phyloP scores from a whole-genome alignment of 768 basidiomycete species.

The Boletus rubescentipes region DNA sequence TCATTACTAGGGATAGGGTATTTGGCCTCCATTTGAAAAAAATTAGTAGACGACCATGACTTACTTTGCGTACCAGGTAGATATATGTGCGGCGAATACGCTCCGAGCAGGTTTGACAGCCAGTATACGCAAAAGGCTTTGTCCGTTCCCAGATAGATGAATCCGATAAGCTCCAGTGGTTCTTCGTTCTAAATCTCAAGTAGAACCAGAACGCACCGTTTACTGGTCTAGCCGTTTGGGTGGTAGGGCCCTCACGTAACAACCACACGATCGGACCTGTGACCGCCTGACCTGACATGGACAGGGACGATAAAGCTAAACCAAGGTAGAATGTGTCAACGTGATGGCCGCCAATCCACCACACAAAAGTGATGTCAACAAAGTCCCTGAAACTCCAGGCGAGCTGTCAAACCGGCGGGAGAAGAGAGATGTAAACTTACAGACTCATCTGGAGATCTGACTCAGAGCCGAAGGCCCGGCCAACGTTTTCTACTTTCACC shows the following conservation, averaged over 20 bases:
- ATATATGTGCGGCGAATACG: constrained; percentile 26
- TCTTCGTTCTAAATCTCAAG: constrained; percentile 21
- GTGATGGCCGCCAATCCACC: constrained; percentile 23
- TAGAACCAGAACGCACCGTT: constrained; percentile 11
- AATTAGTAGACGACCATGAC: constrained; percentile 13
- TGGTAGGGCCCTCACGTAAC: constrained; percentile 23
- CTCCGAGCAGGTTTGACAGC: constrained; percentile 17
- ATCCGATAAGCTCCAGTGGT: constrained; percentile 24
- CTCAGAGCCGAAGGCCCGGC: constrained; percentile 12
- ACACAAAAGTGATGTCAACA: constrained; percentile 21
- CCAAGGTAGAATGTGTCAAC: constrained; percentile 23
- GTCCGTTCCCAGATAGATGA: constrained; percentile 22
- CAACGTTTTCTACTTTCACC: constrained; percentile 17
- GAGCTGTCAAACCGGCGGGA: constrained; percentile 24
- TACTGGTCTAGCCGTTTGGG: constrained; percentile 17
- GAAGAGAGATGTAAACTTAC: constrained; percentile 20
- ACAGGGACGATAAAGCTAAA: constrained; percentile 18
- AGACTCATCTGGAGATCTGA: constrained; percentile 22
- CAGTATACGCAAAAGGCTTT: constrained; percentile 9
- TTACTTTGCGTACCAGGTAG: constrained; percentile 17
- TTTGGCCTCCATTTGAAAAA: constrained; percentile 32
- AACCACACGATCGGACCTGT: constrained; percentile 11
- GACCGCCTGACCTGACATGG: constrained; percentile 7
- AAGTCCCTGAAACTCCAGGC: constrained; percentile 22
- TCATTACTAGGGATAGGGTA: constrained; percentile 37